These are phyloP conservation scores for Paraphaeosphaeria sporulosa DNA, from an alignment of 2,329 filamentous ascomycete species.

Conservation along the genomic window DNA sequence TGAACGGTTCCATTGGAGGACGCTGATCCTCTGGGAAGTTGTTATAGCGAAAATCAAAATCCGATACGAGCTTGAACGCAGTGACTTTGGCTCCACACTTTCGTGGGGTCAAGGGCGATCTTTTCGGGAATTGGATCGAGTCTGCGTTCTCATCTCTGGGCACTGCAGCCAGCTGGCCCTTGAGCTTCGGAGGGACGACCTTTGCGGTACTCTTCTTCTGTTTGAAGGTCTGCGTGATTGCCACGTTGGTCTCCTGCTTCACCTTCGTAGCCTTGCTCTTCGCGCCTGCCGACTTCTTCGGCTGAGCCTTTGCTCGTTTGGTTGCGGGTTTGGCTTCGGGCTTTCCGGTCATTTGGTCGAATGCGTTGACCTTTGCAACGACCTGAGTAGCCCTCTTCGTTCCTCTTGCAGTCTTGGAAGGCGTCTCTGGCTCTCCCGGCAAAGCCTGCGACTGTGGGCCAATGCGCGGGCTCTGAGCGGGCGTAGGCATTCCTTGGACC, in stretches of 20 bases:
- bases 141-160: slow-evolving; percentile 26
- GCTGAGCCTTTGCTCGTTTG: slow-evolving; percentile 33
- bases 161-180: slow-evolving; percentile 13
- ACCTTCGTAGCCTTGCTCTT: slow-evolving; percentile 40
- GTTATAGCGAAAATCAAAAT: slow-evolving; percentile 43
- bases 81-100: slow-evolving; percentile 27
- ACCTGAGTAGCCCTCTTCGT: slow-evolving; percentile 40
- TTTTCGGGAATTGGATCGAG: slow-evolving; percentile 21
- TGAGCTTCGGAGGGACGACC: slow-evolving; percentile 20
- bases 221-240: slow-evolving; percentile 41
- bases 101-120: slow-evolving; percentile 29
- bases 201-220: slow-evolving; percentile 32
- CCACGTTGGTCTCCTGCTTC: slow-evolving; percentile 28
- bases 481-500: slow-evolving; percentile 45
- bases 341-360: slow-evolving; percentile 26
- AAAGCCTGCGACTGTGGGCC: slow-evolving; percentile 31
- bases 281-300: slow-evolving; percentile 38
- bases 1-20: slow-evolving; percentile 34
- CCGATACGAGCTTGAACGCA: slow-evolving; percentile 36
- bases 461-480: slow-evolving; percentile 46
- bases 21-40: slow-evolving; percentile 29
- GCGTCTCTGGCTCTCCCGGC: slow-evolving; percentile 35
- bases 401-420: slow-evolving; percentile 43
- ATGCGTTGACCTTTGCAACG: slow-evolving; percentile 26
- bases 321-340: slow-evolving; percentile 30